phyloP scores from a whole-genome alignment of 805 yeast genomes.

The Ogataea neopini region DNA sequence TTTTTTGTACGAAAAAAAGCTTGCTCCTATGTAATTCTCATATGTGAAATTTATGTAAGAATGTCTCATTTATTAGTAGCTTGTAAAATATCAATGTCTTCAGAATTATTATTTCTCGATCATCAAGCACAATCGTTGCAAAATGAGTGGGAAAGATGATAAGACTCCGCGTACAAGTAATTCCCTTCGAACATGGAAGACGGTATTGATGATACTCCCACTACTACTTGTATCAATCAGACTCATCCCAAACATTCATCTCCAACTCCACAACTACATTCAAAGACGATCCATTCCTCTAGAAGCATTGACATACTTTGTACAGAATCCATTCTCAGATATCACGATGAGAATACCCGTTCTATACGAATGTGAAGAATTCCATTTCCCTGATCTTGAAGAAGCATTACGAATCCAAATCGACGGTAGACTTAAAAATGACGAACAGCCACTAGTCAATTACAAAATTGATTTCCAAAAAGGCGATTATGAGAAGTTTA shows the following conservation, averaged over 20 bases:
- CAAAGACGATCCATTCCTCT: slow-evolving; percentile 17
- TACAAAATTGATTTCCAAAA: slow-evolving; percentile 25
- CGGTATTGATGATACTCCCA: background rate
- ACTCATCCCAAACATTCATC: slow-evolving; percentile 2
- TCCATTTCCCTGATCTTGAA: slow-evolving; percentile 66
- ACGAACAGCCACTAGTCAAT: slow-evolving; percentile 20
- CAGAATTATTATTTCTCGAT: too few species aligned
- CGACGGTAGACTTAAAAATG: slow-evolving; percentile 39
- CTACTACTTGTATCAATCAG: background rate
- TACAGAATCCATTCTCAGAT: slow-evolving; percentile 43
- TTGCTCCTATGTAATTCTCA: too few species aligned
- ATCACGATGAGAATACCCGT: slow-evolving; percentile 45
- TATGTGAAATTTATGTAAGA: too few species aligned
- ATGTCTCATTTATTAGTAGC: too few species aligned
- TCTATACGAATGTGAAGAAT: slow-evolving; percentile 42
- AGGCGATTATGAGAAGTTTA: slow-evolving; percentile 13
- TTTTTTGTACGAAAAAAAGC: too few species aligned
- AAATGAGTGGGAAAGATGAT: too few species aligned
- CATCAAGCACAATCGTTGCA: too few species aligned
- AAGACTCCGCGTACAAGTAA: too few species aligned
- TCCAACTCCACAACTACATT: slow-evolving; percentile 7
- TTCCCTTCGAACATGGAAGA: slow-evolving; percentile 1
- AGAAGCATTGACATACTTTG: slow-evolving; percentile 20
- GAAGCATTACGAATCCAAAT: slow-evolving; percentile 53
- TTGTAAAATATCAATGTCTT: too few species aligned